phyloP scores from a whole-genome alignment of 2,329 filamentous ascomycete species.

The Aspergillus eucalypticola region DNA sequence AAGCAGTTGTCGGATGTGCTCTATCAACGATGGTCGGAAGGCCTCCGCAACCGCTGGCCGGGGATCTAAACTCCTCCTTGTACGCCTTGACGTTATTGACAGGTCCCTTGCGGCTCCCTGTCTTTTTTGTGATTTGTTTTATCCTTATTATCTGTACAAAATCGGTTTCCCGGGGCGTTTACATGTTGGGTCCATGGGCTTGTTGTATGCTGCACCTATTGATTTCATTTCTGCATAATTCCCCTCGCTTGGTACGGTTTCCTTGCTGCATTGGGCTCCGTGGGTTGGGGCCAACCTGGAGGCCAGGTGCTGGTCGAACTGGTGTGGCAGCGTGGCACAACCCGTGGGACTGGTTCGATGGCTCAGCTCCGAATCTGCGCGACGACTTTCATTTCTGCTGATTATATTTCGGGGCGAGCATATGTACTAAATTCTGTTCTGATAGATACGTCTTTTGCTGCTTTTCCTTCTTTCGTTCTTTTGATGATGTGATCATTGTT shows the following conservation, averaged over 20 bases:
- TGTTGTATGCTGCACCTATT: slow-evolving; percentile 15
- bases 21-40: slow-evolving; percentile 87
- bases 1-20: slow-evolving; percentile 87
- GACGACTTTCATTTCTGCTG: slow-evolving; percentile 16
- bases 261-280: no score
- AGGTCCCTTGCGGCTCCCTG: slow-evolving; percentile 10
- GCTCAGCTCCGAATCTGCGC: slow-evolving; percentile 10
- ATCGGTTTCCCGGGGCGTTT: slow-evolving; percentile 25
- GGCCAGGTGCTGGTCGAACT: slow-evolving; percentile 15
- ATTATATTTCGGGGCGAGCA: slow-evolving; percentile 14
- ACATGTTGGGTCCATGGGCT: slow-evolving; percentile 20
- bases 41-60: slow-evolving; percentile 70
- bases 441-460: slow-evolving; percentile 17
- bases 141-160: slow-evolving; percentile 31
- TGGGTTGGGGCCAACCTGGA: neutral
- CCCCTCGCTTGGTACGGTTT: slow-evolving; percentile 8
- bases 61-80: slow-evolving; percentile 24
- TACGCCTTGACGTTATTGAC: no score
- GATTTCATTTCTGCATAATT: slow-evolving; percentile 8
- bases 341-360: neutral
- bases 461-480: slow-evolving; percentile 11
- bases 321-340: neutral
- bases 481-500: no score
- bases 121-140: neutral
- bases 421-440: slow-evolving; percentile 15